Percentiles rank a stretch among this genome's conserved stretches.
Conservation (phyloP, 2,329 filamentous ascomycete genomes). For the Ophiostoma novo-ulmi region DNA sequence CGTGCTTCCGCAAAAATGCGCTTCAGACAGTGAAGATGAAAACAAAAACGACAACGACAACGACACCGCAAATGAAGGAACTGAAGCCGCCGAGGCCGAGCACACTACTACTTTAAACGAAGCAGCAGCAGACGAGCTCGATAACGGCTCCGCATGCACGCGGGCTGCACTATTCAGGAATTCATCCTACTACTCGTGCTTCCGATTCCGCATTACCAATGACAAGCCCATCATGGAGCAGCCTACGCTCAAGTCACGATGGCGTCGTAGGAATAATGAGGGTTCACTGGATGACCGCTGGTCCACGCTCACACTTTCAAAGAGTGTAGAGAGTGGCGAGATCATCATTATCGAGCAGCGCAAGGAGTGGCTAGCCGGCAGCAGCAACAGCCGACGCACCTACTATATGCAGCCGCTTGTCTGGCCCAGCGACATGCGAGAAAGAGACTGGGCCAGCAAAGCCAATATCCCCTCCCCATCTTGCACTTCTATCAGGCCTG, state of each 20-base stretch:
- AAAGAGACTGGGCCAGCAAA: neutral
- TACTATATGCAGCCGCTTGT: constrained; percentile 58
- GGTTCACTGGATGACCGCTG: constrained; percentile 70
- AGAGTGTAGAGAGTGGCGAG: constrained; percentile 53
- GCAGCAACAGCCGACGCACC: constrained; percentile 53
- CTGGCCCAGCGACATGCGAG: constrained; percentile 29
- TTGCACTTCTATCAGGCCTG: too few species aligned
- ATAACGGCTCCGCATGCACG: neutral
- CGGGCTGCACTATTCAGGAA: neutral
- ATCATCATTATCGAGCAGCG: constrained; percentile 62
- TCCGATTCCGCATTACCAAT: constrained; percentile 53
- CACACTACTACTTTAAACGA: neutral
- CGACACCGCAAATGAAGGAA: too few species aligned
- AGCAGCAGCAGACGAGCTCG: neutral
- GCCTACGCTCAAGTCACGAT: constrained; percentile 47
- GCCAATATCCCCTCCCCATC: neutral
- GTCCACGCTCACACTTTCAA: constrained; percentile 59
- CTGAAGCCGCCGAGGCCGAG: too few species aligned
- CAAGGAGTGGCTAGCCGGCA: constrained; percentile 58
- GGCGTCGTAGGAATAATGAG: constrained; percentile 62
- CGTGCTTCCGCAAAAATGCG: neutral
- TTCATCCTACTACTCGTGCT: constrained; percentile 60
- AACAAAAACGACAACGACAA: neutral
- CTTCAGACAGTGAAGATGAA: neutral
- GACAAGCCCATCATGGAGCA: constrained; percentile 38